A percentile compares a stretch with the other conserved stretches of the same genome.
phyloP scores from a whole-genome alignment of 306 rosid species.

The Rosa lucieae region DNA sequence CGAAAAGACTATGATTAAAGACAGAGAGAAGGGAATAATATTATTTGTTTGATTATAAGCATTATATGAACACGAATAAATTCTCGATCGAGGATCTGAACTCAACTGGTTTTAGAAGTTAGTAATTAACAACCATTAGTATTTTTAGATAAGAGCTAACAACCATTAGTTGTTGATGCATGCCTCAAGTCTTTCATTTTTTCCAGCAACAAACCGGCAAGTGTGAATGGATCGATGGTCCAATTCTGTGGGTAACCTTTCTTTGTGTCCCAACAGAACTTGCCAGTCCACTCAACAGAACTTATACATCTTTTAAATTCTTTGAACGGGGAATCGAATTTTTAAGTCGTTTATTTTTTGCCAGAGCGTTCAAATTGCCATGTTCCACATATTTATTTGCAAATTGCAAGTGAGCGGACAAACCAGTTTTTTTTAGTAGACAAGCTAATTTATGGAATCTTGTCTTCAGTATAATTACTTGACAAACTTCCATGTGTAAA shows the following conservation, averaged over 20 bases:
- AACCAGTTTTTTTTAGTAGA: not conserved
- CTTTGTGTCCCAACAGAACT: too few relatives aligned
- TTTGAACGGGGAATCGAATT: not conserved
- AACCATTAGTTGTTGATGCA: not conserved
- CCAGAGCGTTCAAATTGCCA: not conserved
- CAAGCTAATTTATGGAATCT: not conserved
- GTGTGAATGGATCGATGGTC: not conserved
- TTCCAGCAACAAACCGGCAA: not conserved
- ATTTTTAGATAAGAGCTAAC: not conserved
- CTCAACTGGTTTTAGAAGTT: too few relatives aligned
- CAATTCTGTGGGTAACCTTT: too few relatives aligned
- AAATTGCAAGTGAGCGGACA: not conserved
- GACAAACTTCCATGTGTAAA: not conserved
- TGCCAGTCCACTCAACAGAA: too few relatives aligned
- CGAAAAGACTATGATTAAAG: too few relatives aligned
- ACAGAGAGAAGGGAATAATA: too few relatives aligned
- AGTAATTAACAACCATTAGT: too few relatives aligned
- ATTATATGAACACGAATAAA: too few relatives aligned
- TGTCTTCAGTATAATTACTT: not conserved
- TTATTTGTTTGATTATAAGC: too few relatives aligned
- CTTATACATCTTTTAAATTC: too few relatives aligned
- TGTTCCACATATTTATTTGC: not conserved
- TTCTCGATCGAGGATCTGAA: too few relatives aligned
- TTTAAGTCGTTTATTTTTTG: not conserved
- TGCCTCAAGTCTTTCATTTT: not conserved